Conservation (phyloP, 345 rosid genomes). For the sweet orange (Citrus sinensis) region DNA sequence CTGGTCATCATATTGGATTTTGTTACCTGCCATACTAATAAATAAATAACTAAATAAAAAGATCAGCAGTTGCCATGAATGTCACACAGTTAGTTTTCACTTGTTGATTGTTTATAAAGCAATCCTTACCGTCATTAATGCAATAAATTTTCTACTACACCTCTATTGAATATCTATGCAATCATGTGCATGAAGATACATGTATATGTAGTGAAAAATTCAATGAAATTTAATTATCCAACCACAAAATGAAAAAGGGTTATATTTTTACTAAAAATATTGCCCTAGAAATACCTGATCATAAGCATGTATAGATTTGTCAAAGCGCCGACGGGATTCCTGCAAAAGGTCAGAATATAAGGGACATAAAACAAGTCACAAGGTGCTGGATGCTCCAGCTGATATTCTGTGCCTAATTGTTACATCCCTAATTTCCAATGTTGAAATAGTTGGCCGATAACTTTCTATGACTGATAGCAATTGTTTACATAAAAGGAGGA, state of each 20-base stretch:
- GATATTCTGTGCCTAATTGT: neutral
- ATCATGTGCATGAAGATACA: neutral
- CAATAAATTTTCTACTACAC: neutral
- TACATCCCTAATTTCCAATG: neutral
- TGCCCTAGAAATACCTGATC: slow-evolving; percentile 59
- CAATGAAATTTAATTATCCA: neutral
- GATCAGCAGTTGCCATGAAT: neutral
- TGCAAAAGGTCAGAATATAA: slow-evolving; percentile 24
- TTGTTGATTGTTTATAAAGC: neutral
- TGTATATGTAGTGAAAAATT: neutral
- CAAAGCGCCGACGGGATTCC: slow-evolving; percentile 75
- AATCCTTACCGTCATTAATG: neutral
- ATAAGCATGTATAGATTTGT: slow-evolving; percentile 54
- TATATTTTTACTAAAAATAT: neutral
- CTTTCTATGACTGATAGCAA: neutral
- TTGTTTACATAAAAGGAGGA: neutral
- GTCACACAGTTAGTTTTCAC: neutral
- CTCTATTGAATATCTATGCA: neutral
- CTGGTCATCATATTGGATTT: neutral
- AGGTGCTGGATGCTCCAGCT: neutral
- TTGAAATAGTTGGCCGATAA: neutral
- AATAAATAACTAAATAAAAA: neutral
- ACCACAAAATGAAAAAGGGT: neutral
- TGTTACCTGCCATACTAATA: neutral
- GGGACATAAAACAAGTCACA: neutral